Evolutionary conservation across 169 alveolate genomes (phyloP).

Genomic region (Theileria sp.): DNA sequence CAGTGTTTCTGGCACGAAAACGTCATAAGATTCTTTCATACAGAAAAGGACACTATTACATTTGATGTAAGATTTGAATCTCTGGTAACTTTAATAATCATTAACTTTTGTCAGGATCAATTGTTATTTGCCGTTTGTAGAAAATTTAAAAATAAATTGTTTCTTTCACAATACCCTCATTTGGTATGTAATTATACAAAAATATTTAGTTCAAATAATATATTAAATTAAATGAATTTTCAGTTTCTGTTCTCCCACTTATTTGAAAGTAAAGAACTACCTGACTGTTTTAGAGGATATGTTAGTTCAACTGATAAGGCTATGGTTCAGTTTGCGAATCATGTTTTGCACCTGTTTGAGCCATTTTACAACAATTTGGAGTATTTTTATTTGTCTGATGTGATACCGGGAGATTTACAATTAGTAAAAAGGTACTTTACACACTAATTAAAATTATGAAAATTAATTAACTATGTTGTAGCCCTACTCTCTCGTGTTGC

Average conservation of each 20-base stretch:
- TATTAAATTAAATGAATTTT: not conserved
- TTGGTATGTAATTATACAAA: slow-evolving; percentile 13
- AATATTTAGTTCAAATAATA: not conserved
- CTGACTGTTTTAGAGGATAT: slow-evolving; percentile 41
- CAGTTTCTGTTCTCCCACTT: slow-evolving; percentile 16
- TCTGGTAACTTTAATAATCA: slow-evolving; percentile 16
- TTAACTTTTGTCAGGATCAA: slow-evolving; percentile 8
- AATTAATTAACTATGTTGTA: not conserved
- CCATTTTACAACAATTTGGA: slow-evolving; percentile 39
- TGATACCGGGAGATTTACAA: slow-evolving; percentile 2
- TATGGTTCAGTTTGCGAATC: slow-evolving; percentile 32
- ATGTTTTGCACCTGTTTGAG: slow-evolving; percentile 24
- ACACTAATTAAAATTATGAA: not conserved
- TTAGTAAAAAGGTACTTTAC: not conserved
- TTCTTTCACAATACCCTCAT: slow-evolving; percentile 23
- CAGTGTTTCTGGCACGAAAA: slow-evolving; percentile 62
- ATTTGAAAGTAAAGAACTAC: slow-evolving; percentile 33
- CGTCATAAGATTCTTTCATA: slow-evolving; percentile 3
- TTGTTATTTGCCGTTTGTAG: slow-evolving; percentile 35
- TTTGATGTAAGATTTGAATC: slow-evolving; percentile 30
- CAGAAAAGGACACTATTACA: slow-evolving; percentile 19
- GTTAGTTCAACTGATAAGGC: slow-evolving; percentile 48
- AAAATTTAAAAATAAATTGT: slow-evolving; percentile 35
- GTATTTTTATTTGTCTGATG: slow-evolving; percentile 27
- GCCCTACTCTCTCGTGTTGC: slow-evolving; percentile 9